Percentiles rank a stretch among this genome's conserved stretches.
Conservation (phyloP, 2,329 filamentous ascomycete genomes). For the Fusarium secorum region DNA sequence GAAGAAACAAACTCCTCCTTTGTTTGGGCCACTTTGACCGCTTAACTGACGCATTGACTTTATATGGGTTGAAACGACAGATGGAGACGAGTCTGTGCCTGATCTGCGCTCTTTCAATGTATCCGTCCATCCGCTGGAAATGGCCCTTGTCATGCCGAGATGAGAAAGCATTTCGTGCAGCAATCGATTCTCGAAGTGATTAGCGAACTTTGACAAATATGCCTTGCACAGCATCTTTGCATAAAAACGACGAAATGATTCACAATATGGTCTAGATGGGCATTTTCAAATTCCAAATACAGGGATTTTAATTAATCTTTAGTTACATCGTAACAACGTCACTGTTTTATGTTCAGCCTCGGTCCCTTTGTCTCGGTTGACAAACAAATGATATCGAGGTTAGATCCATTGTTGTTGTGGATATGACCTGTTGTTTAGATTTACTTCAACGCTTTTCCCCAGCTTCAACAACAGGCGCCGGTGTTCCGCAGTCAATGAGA, state of each 20-base stretch:
- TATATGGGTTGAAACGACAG: conserved; percentile 35
- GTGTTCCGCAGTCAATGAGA: conserved; percentile 22
- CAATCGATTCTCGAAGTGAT: not conserved
- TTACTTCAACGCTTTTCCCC: not conserved
- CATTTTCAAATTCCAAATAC: not conserved
- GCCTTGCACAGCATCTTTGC: not conserved
- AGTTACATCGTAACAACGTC: conserved; percentile 16
- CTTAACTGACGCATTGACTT: conserved; percentile 32
- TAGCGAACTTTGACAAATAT: not conserved
- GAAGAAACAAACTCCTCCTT: conserved; percentile 28
- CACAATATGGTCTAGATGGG: not conserved
- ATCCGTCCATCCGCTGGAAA: conserved; percentile 23
- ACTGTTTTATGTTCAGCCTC: conserved; percentile 23
- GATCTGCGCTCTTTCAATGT: not conserved
- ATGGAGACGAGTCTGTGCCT: conserved; percentile 22
- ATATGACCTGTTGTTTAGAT: conserved; percentile 8
- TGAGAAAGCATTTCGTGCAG: conserved; percentile 17
- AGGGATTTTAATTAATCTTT: not conserved
- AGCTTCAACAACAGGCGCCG: conserved; percentile 15
- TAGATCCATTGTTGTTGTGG: not conserved
- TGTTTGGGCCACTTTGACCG: conserved; percentile 25
- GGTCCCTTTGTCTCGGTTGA: not conserved
- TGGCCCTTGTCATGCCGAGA: conserved; percentile 7
- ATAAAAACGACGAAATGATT: not conserved
- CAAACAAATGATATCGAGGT: not conserved